Evolutionary conservation across 2,329 filamentous ascomycete species (phyloP), one percentile per base, ranked within the genome.

Genomic region (Colletotrichum nymphaeae): DNA sequence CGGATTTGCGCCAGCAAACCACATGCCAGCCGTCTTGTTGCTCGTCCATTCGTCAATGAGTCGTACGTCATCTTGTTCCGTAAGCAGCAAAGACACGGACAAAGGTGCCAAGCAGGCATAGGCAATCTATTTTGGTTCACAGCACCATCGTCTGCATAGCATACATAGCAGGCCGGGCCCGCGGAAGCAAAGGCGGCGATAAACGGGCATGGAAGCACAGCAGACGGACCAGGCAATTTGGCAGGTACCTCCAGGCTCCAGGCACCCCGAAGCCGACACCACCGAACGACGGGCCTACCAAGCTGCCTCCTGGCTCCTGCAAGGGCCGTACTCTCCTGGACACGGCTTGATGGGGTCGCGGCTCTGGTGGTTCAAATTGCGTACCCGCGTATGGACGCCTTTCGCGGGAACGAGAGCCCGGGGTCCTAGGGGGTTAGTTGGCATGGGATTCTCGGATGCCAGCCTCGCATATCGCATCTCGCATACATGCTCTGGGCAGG

Each of bases 341-440:
- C 65, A 49, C 37, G 42, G 19, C 42, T 49, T 3, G 42, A 49
- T 22, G 42, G 71, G 67, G 67, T 70, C 70, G 70, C 70, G 67
- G 70, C 71, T 70, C 67, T 66, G 30, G 57, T 53, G 56, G 37
- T 73, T 35, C 67, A 73, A 73, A 73, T 73, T 73, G 67, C 63
- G 42, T 24, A 66, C 56, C 71, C 67, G 71, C 71, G 71, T 66
- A 66, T 52, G 60, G 60, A 32, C 58, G 28, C 35, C 24, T 57
- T 63, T 57, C 63, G 71, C 71, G 67, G 67, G 60, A 73, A 63
- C 71, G 49, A 57, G 55, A 49, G 67, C 49, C 71, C 55, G 28
- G 71, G 60, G 67, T 66, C 35, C 14, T 28, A 52, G 62, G 46
- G 63, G 60, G 60, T 24, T 26, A 46, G 52, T 19, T 52, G 59